phyloP scores from a whole-genome alignment of 2,329 filamentous ascomycete genomes.

The Cryphonectria nitschkei region DNA sequence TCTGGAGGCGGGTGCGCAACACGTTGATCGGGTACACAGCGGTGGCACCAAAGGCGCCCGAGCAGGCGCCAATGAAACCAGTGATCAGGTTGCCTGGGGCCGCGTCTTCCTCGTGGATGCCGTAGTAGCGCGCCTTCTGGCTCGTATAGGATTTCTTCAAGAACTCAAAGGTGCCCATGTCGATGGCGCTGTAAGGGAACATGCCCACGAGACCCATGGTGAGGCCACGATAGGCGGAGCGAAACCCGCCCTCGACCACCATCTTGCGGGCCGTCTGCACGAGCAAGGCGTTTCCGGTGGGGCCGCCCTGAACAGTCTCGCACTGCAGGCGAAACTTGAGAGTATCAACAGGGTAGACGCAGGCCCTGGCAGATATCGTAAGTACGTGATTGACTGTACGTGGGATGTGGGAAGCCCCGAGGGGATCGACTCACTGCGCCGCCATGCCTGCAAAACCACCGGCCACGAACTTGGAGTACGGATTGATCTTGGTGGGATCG shows the following conservation, averaged over 20 bases:
- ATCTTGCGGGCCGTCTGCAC: constrained; percentile 84
- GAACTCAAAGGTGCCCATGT: constrained; percentile 93
- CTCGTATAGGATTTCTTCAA: constrained; percentile 76
- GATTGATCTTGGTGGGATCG: constrained; percentile 77
- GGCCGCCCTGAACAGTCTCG: constrained; percentile 84
- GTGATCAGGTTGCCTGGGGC: constrained; percentile 81
- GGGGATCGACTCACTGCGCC: constrained; percentile 68
- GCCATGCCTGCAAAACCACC: constrained; percentile 93
- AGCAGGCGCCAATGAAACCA: constrained; percentile 86
- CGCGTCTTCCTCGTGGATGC: constrained; percentile 82
- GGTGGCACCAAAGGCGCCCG: constrained; percentile 89
- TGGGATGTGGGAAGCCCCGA: not conserved
- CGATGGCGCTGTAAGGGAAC: constrained; percentile 97
- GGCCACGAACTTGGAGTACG: constrained; percentile 85
- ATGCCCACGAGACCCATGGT: constrained; percentile 94
- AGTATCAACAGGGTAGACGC: constrained; percentile 91
- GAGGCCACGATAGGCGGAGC: constrained; percentile 85
- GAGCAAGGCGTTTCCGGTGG: constrained; percentile 82
- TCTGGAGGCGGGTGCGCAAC: constrained; percentile 87
- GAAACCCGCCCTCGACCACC: constrained; percentile 74
- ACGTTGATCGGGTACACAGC: constrained; percentile 95
- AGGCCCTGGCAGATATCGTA: constrained; percentile 60
- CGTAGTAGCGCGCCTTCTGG: constrained; percentile 69
- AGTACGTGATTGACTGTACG: not conserved
- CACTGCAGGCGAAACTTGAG: constrained; percentile 87